Conservation (phyloP, 148 eudicot species). For the Rhododendron molle region DNA sequence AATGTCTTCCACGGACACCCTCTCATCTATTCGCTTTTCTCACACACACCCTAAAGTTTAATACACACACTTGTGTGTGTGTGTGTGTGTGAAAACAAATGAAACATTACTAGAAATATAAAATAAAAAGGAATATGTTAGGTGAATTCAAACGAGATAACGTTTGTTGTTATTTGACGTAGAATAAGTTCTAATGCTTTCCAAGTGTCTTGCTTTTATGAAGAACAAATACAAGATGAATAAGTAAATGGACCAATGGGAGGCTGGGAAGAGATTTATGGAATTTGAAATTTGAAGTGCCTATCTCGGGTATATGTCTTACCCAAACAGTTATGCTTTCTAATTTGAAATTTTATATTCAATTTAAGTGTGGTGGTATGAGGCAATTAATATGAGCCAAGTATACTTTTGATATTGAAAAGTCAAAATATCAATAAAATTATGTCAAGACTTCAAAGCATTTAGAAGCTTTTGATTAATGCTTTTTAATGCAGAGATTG, state of each 20-base stretch:
- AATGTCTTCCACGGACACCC: background rate
- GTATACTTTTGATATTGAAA: background rate
- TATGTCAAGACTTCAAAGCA: background rate
- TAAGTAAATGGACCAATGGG: background rate
- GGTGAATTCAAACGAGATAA: no score
- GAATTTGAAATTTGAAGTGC: background rate
- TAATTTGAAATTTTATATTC: background rate
- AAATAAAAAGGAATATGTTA: no score
- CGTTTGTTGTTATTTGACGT: no score
- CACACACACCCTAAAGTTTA: no score
- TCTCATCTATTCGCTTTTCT: no score
- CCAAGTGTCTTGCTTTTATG: background rate
- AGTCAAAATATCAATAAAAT: background rate
- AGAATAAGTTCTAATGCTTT: no score
- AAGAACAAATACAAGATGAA: background rate
- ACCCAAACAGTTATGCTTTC: background rate
- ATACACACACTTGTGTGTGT: no score
- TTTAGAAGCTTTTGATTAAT: background rate
- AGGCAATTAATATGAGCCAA: background rate
- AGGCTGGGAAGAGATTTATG: background rate
- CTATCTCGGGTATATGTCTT: background rate
- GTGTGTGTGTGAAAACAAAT: no score
- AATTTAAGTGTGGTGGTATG: background rate
- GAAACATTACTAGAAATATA: no score
- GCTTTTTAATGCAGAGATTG: background rate